Conservation (phyloP, 78 protist genomes). For the Chrysochromulina parva region DNA sequence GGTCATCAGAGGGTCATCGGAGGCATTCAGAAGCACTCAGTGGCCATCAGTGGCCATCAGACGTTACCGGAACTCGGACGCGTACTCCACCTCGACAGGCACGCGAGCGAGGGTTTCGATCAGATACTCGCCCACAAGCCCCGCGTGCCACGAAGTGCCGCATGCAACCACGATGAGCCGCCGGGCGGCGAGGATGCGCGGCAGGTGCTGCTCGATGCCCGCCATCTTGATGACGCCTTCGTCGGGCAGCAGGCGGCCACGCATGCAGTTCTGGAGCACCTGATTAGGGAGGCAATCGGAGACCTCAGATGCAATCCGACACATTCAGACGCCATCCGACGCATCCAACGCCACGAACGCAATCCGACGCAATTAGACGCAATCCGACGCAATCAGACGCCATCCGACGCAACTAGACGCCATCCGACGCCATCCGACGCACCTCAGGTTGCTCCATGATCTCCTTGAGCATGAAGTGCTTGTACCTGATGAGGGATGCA, state of each 20-base stretch:
- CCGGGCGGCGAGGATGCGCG: slow-evolving; percentile 11
- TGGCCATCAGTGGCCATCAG: too few relatives aligned
- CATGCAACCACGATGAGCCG: slow-evolving; percentile 85
- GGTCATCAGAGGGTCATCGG: too few relatives aligned
- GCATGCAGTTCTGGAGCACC: slow-evolving; percentile 69
- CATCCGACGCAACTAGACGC: too few relatives aligned
- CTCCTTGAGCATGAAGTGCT: slow-evolving; percentile 95
- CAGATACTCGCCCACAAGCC: slow-evolving; percentile 48
- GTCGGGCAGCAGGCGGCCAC: slow-evolving; percentile 70
- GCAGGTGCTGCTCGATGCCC: background rate
- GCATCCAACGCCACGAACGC: too few relatives aligned
- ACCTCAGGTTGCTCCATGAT: slow-evolving; percentile 94
- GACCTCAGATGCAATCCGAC: background rate
- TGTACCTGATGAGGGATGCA: slow-evolving; percentile 22
- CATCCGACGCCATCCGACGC: background rate
- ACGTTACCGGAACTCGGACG: slow-evolving; percentile 52
- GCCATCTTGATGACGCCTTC: background rate
- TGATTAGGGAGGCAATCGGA: background rate
- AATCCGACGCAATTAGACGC: too few relatives aligned
- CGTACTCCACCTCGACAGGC: slow-evolving; percentile 38
- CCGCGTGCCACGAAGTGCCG: slow-evolving; percentile 85
- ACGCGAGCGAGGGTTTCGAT: slow-evolving; percentile 31
- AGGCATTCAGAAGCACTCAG: too few relatives aligned
- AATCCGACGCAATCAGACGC: too few relatives aligned
- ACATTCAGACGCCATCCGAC: too few relatives aligned